Evolutionary conservation across 257 asterid species (phyloP).

Genomic region (Solanum lignicaule): DNA sequence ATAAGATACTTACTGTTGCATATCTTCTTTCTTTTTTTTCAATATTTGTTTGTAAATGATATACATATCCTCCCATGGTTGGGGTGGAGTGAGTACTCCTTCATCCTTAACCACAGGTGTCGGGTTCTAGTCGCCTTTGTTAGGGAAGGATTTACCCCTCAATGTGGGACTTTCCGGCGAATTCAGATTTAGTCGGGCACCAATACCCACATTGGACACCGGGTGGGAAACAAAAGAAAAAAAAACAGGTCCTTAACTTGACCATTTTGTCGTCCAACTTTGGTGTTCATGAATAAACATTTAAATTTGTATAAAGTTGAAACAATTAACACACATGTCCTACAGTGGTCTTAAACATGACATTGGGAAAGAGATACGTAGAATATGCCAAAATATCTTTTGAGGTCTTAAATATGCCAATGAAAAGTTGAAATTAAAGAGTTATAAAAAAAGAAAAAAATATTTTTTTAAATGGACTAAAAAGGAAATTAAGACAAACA

Average conservation of each 20-base stretch:
- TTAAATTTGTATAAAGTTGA: neutral
- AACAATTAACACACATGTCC: neutral
- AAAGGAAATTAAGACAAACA: neutral
- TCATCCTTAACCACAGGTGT: neutral
- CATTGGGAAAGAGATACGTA: neutral
- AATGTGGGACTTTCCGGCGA: rapidly evolving
- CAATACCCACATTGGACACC: neutral
- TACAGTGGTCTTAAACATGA: neutral
- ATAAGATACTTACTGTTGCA: neutral
- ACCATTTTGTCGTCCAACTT: neutral
- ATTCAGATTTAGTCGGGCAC: neutral
- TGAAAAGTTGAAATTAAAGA: neutral
- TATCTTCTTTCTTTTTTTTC: neutral
- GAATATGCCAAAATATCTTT: neutral
- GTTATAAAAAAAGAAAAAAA: neutral
- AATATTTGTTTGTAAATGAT: neutral
- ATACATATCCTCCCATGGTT: neutral
- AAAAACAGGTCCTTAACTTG: neutral
- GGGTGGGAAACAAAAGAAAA: neutral
- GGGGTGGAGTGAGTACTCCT: neutral
- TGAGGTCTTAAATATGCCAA: neutral
- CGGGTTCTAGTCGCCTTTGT: neutral
- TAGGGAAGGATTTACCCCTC: neutral
- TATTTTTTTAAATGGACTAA: neutral
- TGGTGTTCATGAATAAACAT: neutral